These are phyloP conservation scores for Haberlea rhodopensis DNA, from an alignment of 257 asterid species.

Conservation along the genomic window DNA sequence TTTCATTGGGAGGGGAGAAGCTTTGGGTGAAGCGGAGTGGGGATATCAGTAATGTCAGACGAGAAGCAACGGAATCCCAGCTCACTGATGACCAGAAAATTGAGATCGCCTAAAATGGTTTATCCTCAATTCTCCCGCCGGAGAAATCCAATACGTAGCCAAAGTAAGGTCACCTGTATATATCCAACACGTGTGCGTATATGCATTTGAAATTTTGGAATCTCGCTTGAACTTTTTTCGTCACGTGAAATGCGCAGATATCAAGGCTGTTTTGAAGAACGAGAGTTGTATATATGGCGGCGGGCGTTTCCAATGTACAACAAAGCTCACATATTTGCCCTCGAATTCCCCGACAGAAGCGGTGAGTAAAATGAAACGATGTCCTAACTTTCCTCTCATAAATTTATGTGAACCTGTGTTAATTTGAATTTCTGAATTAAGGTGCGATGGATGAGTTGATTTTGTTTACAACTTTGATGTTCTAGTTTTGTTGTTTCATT, in stretches of 20 bases:
- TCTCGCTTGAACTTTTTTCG: slow-evolving; percentile 9
- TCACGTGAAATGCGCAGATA: slow-evolving; percentile 45
- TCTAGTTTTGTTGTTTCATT: slow-evolving; percentile 21
- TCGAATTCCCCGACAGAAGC: slow-evolving; percentile 79
- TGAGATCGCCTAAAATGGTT: slow-evolving; percentile 96
- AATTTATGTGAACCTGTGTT: background rate
- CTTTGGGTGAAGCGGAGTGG: slow-evolving; percentile 22
- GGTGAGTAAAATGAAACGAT: slow-evolving; percentile 71
- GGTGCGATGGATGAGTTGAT: slow-evolving; percentile 7
- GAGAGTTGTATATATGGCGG: slow-evolving; percentile 66
- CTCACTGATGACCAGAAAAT: slow-evolving; percentile 71
- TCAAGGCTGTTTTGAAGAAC: slow-evolving; percentile 64
- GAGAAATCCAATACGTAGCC: slow-evolving; percentile 90
- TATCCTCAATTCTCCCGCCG: slow-evolving; percentile 92
- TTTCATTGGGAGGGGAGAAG: slow-evolving; percentile 30
- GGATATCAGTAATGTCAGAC: slow-evolving; percentile 56
- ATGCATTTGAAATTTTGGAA: no score
- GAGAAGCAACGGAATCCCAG: slow-evolving; percentile 55
- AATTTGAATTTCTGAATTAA: background rate
- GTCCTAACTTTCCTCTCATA: slow-evolving; percentile 19
- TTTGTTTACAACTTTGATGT: slow-evolving; percentile 9
- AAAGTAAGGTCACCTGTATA: slow-evolving; percentile 40
- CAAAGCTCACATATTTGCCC: slow-evolving; percentile 80
- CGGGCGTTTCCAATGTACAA: slow-evolving; percentile 83
- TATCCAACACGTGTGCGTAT: no score